Evolutionary conservation across 257 asterid species (phyloP).

Genomic region (Fraxinus quadrangulata): DNA sequence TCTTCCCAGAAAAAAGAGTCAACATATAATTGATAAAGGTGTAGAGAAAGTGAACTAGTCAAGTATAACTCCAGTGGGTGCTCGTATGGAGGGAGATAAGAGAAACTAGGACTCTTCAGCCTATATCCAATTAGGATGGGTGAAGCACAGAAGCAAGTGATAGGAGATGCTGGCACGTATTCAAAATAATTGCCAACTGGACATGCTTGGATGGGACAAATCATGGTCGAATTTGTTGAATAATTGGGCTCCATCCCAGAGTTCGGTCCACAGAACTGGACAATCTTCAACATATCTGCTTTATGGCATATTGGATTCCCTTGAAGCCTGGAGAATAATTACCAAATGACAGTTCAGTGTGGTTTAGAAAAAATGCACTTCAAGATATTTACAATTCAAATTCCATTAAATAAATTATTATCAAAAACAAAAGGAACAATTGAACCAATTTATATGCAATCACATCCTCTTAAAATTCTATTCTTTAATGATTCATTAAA

Average conservation of each 20-base stretch:
- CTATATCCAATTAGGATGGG: constrained; percentile 53
- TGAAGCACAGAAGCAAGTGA: constrained; percentile 53
- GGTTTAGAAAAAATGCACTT: background rate
- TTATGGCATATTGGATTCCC: constrained; percentile 47
- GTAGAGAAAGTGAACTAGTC: constrained; percentile 35
- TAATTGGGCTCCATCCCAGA: constrained; percentile 23
- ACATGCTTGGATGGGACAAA: constrained; percentile 43
- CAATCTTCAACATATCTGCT: constrained; percentile 34
- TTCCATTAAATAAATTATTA: background rate
- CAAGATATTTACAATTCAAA: background rate
- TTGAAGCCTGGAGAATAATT: constrained; percentile 34
- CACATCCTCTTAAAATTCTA: background rate
- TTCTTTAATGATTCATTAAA: background rate
- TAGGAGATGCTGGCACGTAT: constrained; percentile 43
- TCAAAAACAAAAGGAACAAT: background rate
- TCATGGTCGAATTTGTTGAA: constrained; percentile 20
- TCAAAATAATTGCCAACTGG: constrained; percentile 46
- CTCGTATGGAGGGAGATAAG: constrained; percentile 42
- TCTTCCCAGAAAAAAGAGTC: constrained; percentile 46
- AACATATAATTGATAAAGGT: constrained; percentile 38
- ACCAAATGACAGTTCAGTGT: constrained; percentile 18
- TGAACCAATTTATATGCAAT: background rate
- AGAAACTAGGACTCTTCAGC: constrained; percentile 55
- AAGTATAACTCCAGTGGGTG: constrained; percentile 34
- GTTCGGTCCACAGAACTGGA: constrained; percentile 34